Conservation (phyloP, 2,329 filamentous ascomycete species). For the Penicillium thymicola region DNA sequence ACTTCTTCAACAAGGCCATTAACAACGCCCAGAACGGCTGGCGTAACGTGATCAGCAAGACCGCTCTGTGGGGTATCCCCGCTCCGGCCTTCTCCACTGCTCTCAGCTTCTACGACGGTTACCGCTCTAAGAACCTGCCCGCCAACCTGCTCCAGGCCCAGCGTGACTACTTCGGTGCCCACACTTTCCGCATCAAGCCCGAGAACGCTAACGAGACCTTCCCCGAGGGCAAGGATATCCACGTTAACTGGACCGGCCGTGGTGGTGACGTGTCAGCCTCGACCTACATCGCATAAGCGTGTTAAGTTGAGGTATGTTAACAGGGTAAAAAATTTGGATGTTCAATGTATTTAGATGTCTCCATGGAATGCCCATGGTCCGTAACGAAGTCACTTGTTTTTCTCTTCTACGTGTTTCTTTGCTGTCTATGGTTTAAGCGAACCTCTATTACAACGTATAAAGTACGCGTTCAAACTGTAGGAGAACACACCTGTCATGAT, state of each 20-base stretch:
- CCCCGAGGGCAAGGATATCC: constrained; percentile 80
- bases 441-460: background rate
- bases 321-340: constrained; percentile 24
- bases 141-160: constrained; percentile 98
- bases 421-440: background rate
- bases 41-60: constrained; percentile 88
- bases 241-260: constrained; percentile 99
- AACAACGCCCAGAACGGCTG: constrained; percentile 91
- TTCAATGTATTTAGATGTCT: constrained; percentile 29
- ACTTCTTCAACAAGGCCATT: constrained; percentile 99
- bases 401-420: background rate
- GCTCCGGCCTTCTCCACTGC: constrained; percentile 96
- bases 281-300: constrained; percentile 88
- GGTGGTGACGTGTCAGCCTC: constrained; percentile 96
- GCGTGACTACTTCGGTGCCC: constrained; percentile 98
- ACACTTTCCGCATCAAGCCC: constrained; percentile 86
- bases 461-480: background rate
- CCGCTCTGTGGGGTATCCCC: constrained; percentile 90
- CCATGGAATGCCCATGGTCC: constrained; percentile 22
- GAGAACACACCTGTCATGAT: background rate
- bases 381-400: constrained; percentile 23
- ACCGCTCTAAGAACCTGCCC: constrained; percentile 93
- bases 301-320: constrained; percentile 7
- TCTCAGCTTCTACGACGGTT: constrained; percentile 97
- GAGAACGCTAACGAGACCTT: constrained; percentile 75